These are phyloP conservation scores for Ilex aquifolium DNA, from an alignment of 257 asterid genomes.

Conservation along the genomic window DNA sequence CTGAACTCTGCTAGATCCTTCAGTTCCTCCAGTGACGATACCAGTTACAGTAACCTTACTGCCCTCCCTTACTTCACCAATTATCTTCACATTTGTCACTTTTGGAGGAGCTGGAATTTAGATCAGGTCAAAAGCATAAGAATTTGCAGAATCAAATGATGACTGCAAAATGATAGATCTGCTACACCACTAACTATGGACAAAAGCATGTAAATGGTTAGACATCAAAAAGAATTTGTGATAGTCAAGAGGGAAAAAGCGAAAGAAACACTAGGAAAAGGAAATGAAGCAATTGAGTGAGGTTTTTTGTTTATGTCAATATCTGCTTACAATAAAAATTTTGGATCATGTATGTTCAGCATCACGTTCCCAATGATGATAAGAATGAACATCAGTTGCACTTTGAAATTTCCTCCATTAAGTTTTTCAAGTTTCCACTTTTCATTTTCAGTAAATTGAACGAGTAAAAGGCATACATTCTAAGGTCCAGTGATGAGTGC, in stretches of 20 bases:
- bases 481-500: no score
- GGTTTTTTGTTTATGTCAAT: not conserved
- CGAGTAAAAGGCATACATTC: no score
- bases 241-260: not conserved
- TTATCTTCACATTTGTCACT: constrained; percentile 72
- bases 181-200: not conserved
- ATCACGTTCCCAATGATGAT: not conserved
- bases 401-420: not conserved
- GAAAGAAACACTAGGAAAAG: not conserved
- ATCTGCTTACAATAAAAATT: no score
- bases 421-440: no score
- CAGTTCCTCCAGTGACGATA: constrained; percentile 95
- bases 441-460: no score
- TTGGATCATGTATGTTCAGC: not conserved
- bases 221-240: not conserved
- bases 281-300: not conserved
- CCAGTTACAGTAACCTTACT: constrained; percentile 87
- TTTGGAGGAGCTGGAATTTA: constrained; percentile 80
- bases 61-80: constrained; percentile 94
- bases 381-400: constrained; percentile 2
- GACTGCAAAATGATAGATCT: constrained; percentile 7
- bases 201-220: not conserved
- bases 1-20: constrained; percentile 97
- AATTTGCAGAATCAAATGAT: not conserved
- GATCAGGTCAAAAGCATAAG: constrained; percentile 5